These are phyloP conservation scores for Aspergillus hortae DNA, from an alignment of 2,329 filamentous ascomycete species.

Conservation along the genomic window DNA sequence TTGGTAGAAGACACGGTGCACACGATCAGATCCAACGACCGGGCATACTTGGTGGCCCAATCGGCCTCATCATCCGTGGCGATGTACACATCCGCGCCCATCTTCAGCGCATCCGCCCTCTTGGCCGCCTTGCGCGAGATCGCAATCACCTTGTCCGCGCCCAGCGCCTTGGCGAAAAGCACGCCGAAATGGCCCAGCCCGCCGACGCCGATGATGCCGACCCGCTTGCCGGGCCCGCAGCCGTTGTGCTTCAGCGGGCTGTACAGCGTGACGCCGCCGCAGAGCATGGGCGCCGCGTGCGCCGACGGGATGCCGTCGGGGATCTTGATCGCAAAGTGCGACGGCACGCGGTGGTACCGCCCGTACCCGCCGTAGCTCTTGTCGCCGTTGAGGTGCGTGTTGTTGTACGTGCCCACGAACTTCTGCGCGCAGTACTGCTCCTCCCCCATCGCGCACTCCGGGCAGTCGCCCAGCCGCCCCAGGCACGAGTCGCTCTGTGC, in stretches of 20 bases:
- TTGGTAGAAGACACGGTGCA: conserved; percentile 55
- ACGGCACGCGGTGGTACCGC: conserved; percentile 52
- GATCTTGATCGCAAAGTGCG: conserved; percentile 60
- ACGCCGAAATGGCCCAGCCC: conserved; percentile 72
- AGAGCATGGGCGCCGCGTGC: conserved; percentile 68
- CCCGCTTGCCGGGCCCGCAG: conserved; percentile 66
- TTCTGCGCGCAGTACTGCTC: conserved; percentile 35
- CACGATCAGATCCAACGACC: conserved; percentile 54
- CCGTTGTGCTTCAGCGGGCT: conserved; percentile 65
- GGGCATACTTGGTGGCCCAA: conserved; percentile 50
- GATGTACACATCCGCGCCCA: conserved; percentile 56
- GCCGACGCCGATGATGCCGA: conserved; percentile 71
- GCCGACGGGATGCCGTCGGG: conserved; percentile 49
- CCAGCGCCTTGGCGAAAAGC: conserved; percentile 67
- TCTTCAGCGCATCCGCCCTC: conserved; percentile 49
- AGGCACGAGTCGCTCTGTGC: conserved; percentile 58
- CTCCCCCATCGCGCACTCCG: conserved; percentile 48
- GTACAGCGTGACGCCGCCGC: conserved; percentile 72
- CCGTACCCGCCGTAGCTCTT: conserved; percentile 67
- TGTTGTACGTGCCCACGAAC: conserved; percentile 32
- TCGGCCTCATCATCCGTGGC: conserved; percentile 54
- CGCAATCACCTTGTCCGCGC: conserved; percentile 60
- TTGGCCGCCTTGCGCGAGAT: conserved; percentile 54
- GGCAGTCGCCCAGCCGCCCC: conserved; percentile 44
- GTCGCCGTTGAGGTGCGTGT: conserved; percentile 46